phyloP scores from a whole-genome alignment of 1,284 basidiomycete species.

The Ceratobasidium sp. region DNA sequence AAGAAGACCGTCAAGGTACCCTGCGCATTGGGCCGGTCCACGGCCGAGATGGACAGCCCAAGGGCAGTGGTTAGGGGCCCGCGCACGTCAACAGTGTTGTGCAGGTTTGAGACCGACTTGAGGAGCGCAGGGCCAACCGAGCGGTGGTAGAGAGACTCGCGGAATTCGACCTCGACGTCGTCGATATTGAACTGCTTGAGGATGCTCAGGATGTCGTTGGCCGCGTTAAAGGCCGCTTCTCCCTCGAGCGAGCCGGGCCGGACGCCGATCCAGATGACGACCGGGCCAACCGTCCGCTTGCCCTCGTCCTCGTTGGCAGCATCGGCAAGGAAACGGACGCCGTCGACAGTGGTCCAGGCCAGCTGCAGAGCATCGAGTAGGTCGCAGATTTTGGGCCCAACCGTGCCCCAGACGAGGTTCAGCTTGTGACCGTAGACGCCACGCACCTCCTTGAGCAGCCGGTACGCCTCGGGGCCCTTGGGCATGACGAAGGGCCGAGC shows the following conservation, averaged over 20 bases:
- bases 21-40: slow-evolving; percentile 43
- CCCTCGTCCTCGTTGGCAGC: slow-evolving; percentile 53
- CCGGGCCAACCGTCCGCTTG: slow-evolving; percentile 48
- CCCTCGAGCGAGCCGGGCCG: slow-evolving; percentile 51
- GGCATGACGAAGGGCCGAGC: slow-evolving; percentile 52
- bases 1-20: slow-evolving; percentile 50
- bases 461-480: slow-evolving; percentile 51
- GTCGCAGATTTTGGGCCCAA: slow-evolving; percentile 50
- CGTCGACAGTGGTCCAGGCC: slow-evolving; percentile 53
- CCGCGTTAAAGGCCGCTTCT: slow-evolving; percentile 52
- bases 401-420: slow-evolving; percentile 50
- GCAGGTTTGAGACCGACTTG: slow-evolving; percentile 37
- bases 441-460: slow-evolving; percentile 55
- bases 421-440: slow-evolving; percentile 55
- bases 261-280: slow-evolving; percentile 54
- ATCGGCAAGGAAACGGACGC: slow-evolving; percentile 54
- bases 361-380: slow-evolving; percentile 51
- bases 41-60: slow-evolving; percentile 47
- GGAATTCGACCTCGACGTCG: slow-evolving; percentile 46
- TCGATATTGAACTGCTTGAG: slow-evolving; percentile 52
- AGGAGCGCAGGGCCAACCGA: slow-evolving; percentile 45
- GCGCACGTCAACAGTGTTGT: slow-evolving; percentile 40
- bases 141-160: slow-evolving; percentile 45
- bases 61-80: slow-evolving; percentile 46
- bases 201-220: slow-evolving; percentile 50